phyloP scores from a whole-genome alignment of 192 early-diverging fungal genomes.

The Coemansia sp. region DNA sequence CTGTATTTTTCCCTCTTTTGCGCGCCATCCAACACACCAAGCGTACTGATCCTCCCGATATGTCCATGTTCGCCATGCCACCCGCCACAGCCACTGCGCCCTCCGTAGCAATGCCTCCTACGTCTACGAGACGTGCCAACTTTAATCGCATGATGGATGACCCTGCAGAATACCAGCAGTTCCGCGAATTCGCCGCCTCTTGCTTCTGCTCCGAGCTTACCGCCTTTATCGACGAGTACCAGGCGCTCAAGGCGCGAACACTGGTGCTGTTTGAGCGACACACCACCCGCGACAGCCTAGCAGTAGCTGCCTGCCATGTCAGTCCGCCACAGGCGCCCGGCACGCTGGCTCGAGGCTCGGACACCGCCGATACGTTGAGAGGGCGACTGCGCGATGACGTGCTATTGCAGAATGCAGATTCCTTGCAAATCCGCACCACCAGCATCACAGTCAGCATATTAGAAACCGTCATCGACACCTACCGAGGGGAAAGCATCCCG shows the following conservation, averaged over 20 bases:
- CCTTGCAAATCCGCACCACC: background rate
- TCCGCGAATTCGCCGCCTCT: slow-evolving; percentile 30
- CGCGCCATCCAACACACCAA: slow-evolving; percentile 18
- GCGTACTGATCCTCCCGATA: background rate
- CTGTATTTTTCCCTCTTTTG: slow-evolving; percentile 30
- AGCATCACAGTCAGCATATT: slow-evolving; percentile 18
- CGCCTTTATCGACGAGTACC: slow-evolving; percentile 40
- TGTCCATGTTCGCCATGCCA: background rate
- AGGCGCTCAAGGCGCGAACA: slow-evolving; percentile 23
- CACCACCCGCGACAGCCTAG: background rate
- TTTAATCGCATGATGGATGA: slow-evolving; percentile 34
- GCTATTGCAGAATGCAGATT: background rate
- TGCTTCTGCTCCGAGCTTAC: slow-evolving; percentile 48
- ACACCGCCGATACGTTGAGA: background rate
- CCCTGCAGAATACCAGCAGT: slow-evolving; percentile 20
- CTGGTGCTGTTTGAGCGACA: background rate
- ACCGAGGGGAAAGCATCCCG: background rate
- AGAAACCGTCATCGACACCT: background rate
- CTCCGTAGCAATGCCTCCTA: background rate
- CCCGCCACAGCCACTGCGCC: background rate
- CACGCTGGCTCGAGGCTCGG: background rate
- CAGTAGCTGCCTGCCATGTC: background rate
- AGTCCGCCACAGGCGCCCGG: background rate
- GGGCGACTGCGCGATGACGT: background rate
- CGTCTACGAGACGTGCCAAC: slow-evolving; percentile 14